Evolutionary conservation across 306 rosid species (phyloP), one percentile per base, ranked within the genome.

Genomic region (Dalbergia oliveri): DNA sequence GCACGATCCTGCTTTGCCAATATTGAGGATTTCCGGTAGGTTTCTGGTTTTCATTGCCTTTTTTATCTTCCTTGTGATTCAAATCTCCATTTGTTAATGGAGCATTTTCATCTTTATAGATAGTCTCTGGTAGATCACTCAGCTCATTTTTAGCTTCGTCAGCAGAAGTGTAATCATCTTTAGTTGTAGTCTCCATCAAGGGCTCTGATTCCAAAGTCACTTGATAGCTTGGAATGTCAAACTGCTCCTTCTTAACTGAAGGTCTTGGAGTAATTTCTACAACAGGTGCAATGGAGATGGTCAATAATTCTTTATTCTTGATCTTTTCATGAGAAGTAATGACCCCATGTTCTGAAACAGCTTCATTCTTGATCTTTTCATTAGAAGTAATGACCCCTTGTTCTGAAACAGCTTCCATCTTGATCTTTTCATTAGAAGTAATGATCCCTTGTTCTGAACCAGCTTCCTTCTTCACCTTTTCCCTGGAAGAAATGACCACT

Each of bases 1-100:
- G 88, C 71, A 26, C 86, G 89, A 65, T 93, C 98, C 85, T 89
- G 97, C 88, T 95, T 93, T 54, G 88, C 88, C 33, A 88, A 88
- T 84, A 60, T 66, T 56, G 89, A 89, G 64, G 86, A 50, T 73
- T 92, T 93, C 66, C 86, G 78, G 86, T 76, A 21, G 94, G 88
- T 85, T 93, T 96, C 81, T 79, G 91, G 71, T 90, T 93, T 79
- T 91, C 99, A 49, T 53, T 86, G 75, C 79, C 88, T 10, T 81
- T 45, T 65, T 68, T 72, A 77, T 93, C 97, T 75, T 96, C 98
- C 89, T 86, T 89, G 77, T 81, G 91, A 87, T 15, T 86, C 72
- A 82, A 68, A 65, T 78, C 89, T 66, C 94, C 98, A 73, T 91
- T 91, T 74, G 88, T 37, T 23, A 86, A 56, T 60, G 79, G 65